A percentile compares a stretch with the other conserved stretches of the same genome.
These are phyloP conservation scores for Bondarzewia mesenterica DNA, from an alignment of 1,284 basidiomycete species.

Conservation along the genomic window DNA sequence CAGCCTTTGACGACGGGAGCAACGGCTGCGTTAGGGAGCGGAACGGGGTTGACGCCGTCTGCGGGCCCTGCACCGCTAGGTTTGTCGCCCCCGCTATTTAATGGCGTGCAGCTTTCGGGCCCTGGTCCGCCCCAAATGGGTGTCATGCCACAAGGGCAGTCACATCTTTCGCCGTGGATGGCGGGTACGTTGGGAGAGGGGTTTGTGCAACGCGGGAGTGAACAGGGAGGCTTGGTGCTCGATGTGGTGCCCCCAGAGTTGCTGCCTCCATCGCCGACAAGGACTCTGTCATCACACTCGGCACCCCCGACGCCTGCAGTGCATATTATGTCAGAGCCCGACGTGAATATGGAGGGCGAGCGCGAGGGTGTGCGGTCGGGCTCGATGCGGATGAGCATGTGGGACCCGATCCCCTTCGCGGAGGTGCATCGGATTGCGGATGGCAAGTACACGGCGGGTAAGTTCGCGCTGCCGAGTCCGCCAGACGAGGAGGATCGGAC, in stretches of 20 bases:
- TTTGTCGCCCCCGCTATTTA: constrained; percentile 23
- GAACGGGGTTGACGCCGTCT: constrained; percentile 17
- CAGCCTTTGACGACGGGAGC: constrained; percentile 8
- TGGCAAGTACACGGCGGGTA: constrained; percentile 65
- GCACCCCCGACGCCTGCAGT: constrained; percentile 47
- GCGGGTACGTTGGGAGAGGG: constrained; percentile 17
- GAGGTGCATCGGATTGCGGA: constrained; percentile 50
- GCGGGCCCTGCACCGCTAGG: constrained; percentile 16
- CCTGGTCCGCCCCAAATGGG: constrained; percentile 21
- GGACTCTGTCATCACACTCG: constrained; percentile 29
- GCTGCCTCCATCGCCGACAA: constrained; percentile 32
- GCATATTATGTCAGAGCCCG: constrained; percentile 4
- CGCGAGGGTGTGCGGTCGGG: constrained; percentile 2
- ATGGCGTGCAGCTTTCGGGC: constrained; percentile 21
- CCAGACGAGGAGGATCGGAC: constrained; percentile 39
- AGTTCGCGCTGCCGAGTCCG: constrained; percentile 64
- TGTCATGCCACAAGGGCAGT: constrained; percentile 14
- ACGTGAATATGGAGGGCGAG: no score
- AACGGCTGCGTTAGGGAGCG: constrained; percentile 5
- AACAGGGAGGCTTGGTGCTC: no score
- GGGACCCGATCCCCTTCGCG: constrained; percentile 67
- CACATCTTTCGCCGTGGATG: constrained; percentile 22
- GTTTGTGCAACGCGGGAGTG: constrained; percentile 23
- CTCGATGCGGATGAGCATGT: constrained; percentile 24
- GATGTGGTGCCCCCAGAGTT: constrained; percentile 17